A percentile compares a stretch with the other conserved stretches of the same genome.
These are phyloP conservation scores for Diaporthe capsici DNA, from an alignment of 2,329 filamentous ascomycete species.

Conservation along the genomic window DNA sequence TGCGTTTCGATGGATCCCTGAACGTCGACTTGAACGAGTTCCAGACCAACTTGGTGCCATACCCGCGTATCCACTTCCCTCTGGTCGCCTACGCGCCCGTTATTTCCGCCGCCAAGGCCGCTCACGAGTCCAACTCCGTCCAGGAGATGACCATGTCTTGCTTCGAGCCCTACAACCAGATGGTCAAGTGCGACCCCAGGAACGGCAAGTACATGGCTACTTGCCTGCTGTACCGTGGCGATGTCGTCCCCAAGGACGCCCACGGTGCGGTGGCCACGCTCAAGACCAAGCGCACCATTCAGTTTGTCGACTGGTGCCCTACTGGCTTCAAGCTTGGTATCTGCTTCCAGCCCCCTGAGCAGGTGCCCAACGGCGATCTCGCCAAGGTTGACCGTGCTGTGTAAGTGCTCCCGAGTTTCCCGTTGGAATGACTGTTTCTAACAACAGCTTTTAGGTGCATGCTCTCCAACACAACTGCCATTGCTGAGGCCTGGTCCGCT, in stretches of 20 bases:
- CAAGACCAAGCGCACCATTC: constrained; percentile 99
- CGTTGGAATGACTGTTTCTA: not conserved
- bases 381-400: constrained; percentile 99
- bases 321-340: constrained; percentile 99
- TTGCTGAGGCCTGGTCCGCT: constrained; percentile 97
- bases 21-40: constrained; percentile 99
- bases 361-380: constrained; percentile 96
- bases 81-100: constrained; percentile 96
- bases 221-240: constrained; percentile 97
- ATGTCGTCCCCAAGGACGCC: constrained; percentile 96
- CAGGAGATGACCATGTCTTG: constrained; percentile 99
- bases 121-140: constrained; percentile 98
- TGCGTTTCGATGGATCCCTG: constrained; percentile 97
- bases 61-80: constrained; percentile 99
- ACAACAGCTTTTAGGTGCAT: constrained; percentile 77
- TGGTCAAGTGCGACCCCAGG: constrained; percentile 99
- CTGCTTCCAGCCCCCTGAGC: constrained; percentile 98
- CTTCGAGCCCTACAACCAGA: constrained; percentile 99
- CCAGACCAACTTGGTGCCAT: constrained; percentile 99
- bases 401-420: constrained; percentile 70
- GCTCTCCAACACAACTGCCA: constrained; percentile 98
- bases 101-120: constrained; percentile 93
- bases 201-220: constrained; percentile 99
- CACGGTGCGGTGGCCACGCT: constrained; percentile 93
- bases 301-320: constrained; percentile 99